These are phyloP conservation scores for Rostrohypoxylon terebratum DNA, from an alignment of 495 filamentous ascomycete species.

Conservation along the genomic window DNA sequence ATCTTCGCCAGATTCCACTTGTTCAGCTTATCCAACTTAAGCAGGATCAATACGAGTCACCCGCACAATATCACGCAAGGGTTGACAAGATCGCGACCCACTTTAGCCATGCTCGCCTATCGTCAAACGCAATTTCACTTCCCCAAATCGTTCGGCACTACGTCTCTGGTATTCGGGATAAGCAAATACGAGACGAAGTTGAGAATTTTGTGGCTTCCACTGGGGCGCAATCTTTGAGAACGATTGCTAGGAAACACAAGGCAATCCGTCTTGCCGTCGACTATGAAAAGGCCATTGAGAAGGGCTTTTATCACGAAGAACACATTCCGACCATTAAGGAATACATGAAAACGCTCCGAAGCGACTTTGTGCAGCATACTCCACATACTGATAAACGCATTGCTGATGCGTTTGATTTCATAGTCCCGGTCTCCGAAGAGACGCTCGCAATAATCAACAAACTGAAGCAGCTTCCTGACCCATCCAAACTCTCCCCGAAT, in stretches of 20 bases:
- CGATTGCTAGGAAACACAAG: slow-evolving; percentile 58
- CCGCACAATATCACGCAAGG: slow-evolving; percentile 56
- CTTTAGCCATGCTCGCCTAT: slow-evolving; percentile 41
- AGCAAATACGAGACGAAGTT: slow-evolving; percentile 52
- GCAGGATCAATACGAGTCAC: slow-evolving; percentile 60
- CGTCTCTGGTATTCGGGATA: slow-evolving; percentile 57
- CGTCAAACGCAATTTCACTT: slow-evolving; percentile 35
- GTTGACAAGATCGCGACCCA: slow-evolving; percentile 52
- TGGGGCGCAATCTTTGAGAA: slow-evolving; percentile 39
- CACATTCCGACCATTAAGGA: slow-evolving; percentile 48
- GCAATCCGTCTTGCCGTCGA: slow-evolving; percentile 60
- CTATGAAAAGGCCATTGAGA: slow-evolving; percentile 60
- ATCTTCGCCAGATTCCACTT: slow-evolving; percentile 59
- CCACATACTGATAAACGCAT: slow-evolving; percentile 6
- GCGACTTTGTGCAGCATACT: slow-evolving; percentile 44
- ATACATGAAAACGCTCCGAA: slow-evolving; percentile 57
- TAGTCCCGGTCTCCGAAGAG: slow-evolving; percentile 45
- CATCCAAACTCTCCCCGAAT: slow-evolving; percentile 58
- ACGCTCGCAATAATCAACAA: slow-evolving; percentile 42
- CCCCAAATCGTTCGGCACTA: slow-evolving; percentile 54
- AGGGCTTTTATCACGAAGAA: slow-evolving; percentile 51
- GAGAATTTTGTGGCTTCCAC: slow-evolving; percentile 47
- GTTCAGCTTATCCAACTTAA: slow-evolving; percentile 60
- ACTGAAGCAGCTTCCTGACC: slow-evolving; percentile 55
- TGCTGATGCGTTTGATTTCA: slow-evolving; percentile 30